Evolutionary conservation across 352 stramenopile species (phyloP).

Genomic region (Chrysophaeum taylorii): DNA sequence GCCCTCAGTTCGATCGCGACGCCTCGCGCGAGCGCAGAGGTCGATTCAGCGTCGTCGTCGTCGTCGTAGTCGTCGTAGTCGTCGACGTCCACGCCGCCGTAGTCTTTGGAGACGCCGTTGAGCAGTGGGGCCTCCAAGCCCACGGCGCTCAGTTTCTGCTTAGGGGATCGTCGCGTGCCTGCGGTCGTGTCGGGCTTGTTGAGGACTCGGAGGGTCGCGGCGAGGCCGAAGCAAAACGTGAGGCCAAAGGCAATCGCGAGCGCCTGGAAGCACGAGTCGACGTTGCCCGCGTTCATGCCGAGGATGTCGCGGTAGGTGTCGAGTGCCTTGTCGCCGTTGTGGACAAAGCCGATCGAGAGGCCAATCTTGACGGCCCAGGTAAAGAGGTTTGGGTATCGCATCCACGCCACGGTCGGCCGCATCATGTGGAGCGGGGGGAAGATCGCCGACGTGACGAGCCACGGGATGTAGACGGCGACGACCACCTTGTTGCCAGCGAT

Average conservation of each 20-base stretch:
- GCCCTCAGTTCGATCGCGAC: neutral
- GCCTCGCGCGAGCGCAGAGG: neutral
- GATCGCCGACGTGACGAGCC: neutral
- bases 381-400: neutral
- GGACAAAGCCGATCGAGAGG: neutral
- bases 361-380: neutral
- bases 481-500: no score
- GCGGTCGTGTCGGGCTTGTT: neutral
- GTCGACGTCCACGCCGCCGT: neutral
- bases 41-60: no score
- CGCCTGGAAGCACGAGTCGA: neutral
- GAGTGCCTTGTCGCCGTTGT: neutral
- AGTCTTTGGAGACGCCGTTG: neutral
- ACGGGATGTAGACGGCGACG: no score
- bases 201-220: neutral
- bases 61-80: neutral
- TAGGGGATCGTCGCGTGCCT: no score
- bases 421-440: neutral
- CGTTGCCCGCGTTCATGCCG: neutral
- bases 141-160: neutral
- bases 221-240: neutral
- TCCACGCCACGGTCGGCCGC: neutral
- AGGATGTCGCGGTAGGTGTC: neutral
- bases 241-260: neutral
- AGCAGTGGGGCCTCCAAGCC: neutral